These are phyloP conservation scores for Brassica napus DNA, from an alignment of 345 rosid species.

Conservation along the genomic window Da-Ae NC_063438.1:23757001-23757500, in stretches of 20 bases:
- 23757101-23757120: conserved; percentile 93
- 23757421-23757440: conserved; percentile 47
- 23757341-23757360: conserved; percentile 67
- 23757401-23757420: conserved; percentile 61
- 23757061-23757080: conserved; percentile 78
- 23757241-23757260: conserved; percentile 44
- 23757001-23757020: conserved; percentile 74
- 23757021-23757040: conserved; percentile 66
- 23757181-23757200: conserved; percentile 52
- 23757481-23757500: conserved; percentile 42
- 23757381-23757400: conserved; percentile 78
- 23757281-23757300: conserved; percentile 47
- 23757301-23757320: conserved; percentile 37
- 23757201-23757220: conserved; percentile 64
- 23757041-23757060: conserved; percentile 78
- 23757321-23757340: conserved; percentile 52
- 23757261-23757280: conserved; percentile 45
- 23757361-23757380: conserved; percentile 62
- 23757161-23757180: conserved; percentile 28
- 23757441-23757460: conserved; percentile 54
- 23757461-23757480: conserved; percentile 42
- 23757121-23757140: conserved; percentile 96
- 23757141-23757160: conserved; percentile 58
- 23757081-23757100: conserved; percentile 90
- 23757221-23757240: conserved; percentile 32